These are phyloP conservation scores for Hypoxylon trugodes DNA, from an alignment of 495 filamentous ascomycete genomes.

Conservation along the genomic window DNA sequence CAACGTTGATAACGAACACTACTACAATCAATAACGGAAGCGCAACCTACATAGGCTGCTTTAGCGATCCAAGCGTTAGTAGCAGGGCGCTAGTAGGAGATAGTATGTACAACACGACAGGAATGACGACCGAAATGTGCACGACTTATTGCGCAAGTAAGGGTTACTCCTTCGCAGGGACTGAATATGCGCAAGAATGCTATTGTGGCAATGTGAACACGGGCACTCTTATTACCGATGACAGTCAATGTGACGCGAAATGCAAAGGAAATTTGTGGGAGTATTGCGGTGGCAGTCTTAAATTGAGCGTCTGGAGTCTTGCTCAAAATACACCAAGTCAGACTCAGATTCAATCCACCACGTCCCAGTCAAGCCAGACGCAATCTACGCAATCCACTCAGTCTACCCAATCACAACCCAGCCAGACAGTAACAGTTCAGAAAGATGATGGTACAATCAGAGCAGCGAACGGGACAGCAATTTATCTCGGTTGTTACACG, in stretches of 20 bases:
- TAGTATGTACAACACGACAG: slow-evolving; percentile 40
- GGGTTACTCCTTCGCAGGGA: slow-evolving; percentile 49
- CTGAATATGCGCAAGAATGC: slow-evolving; percentile 54
- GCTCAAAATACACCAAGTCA: no score
- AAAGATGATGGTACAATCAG: neutral
- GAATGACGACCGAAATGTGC: slow-evolving; percentile 56
- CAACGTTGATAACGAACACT: neutral
- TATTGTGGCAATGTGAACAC: slow-evolving; percentile 48
- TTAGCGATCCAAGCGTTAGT: slow-evolving; percentile 32
- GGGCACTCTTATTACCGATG: slow-evolving; percentile 35
- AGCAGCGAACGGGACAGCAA: slow-evolving; percentile 16
- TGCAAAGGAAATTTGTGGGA: slow-evolving; percentile 52
- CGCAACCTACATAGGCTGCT: slow-evolving; percentile 17
- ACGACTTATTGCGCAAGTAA: slow-evolving; percentile 46
- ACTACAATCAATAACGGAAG: slow-evolving; percentile 29
- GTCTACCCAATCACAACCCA: slow-evolving; percentile 5
- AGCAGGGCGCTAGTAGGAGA: slow-evolving; percentile 32
- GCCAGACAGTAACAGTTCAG: neutral
- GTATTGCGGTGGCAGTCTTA: slow-evolving; percentile 51
- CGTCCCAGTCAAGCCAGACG: neutral
- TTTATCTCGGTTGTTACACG: slow-evolving; percentile 20
- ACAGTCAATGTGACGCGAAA: slow-evolving; percentile 45
- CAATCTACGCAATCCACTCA: neutral
- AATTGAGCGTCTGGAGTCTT: slow-evolving; percentile 39
- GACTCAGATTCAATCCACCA: no score